Evolutionary conservation across 352 stramenopile genomes (phyloP).

Genomic region (Ophiocytium majus): DNA sequence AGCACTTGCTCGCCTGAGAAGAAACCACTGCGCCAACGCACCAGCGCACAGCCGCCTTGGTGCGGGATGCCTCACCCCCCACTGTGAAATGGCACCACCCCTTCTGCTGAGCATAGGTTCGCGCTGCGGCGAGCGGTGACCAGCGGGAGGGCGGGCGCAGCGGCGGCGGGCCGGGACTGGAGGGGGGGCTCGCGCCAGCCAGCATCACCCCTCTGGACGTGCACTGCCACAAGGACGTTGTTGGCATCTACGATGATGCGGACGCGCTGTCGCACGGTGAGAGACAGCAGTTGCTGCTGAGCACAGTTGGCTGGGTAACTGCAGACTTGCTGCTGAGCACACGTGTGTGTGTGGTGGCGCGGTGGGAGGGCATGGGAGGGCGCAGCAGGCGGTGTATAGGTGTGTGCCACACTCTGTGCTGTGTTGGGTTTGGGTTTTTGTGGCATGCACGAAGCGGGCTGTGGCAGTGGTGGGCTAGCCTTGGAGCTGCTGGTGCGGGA

Average conservation of each 20-base stretch:
- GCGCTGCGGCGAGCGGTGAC: not conserved
- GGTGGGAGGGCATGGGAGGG: too few species aligned
- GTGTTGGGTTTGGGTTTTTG: too few species aligned
- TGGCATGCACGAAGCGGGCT: too few species aligned
- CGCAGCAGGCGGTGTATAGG: too few species aligned
- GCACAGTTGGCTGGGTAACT: too few species aligned
- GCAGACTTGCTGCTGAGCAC: too few species aligned
- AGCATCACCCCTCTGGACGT: not conserved
- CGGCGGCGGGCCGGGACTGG: not conserved
- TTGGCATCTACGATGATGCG: not conserved
- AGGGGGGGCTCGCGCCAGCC: not conserved
- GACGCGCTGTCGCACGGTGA: not conserved
- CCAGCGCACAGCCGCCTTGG: not conserved
- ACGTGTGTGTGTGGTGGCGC: too few species aligned
- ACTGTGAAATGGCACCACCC: not conserved
- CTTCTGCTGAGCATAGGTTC: not conserved
- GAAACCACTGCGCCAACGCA: not conserved
- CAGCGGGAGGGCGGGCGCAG: not conserved
- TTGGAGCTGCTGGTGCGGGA: too few species aligned
- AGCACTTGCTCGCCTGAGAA: not conserved
- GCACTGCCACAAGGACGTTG: not conserved
- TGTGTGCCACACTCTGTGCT: too few species aligned
- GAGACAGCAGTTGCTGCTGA: too few species aligned
- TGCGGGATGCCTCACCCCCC: too few species aligned
- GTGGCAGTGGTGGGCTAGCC: too few species aligned